phyloP scores from a whole-genome alignment of 2,329 filamentous ascomycete species.

The Lecanicillium sp. region DNA sequence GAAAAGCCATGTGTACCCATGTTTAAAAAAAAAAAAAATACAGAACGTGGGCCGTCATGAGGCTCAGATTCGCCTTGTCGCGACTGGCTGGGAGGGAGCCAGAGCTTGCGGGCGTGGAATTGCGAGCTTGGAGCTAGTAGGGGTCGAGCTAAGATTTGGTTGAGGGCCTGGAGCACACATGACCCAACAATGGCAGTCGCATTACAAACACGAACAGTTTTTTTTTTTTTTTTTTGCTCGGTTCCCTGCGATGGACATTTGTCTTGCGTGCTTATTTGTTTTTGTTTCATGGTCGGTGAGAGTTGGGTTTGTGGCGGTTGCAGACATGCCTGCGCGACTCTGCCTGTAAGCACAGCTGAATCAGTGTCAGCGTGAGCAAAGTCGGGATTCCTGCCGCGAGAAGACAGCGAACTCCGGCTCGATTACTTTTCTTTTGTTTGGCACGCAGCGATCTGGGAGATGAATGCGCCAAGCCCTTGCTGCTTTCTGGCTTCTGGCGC shows the following conservation, averaged over 20 bases:
- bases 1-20: too few relatives aligned
- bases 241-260: too few relatives aligned
- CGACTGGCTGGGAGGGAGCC: too few relatives aligned
- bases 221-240: too few relatives aligned
- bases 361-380: neutral
- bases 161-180: neutral
- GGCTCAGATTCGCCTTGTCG: too few relatives aligned
- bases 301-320: neutral
- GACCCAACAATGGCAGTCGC: slow-evolving; percentile 2
- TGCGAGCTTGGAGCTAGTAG: neutral
- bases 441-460: neutral
- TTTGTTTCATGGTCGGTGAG: neutral
- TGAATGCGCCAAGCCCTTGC: too few relatives aligned
- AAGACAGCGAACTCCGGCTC: slow-evolving; percentile 1
- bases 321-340: neutral
- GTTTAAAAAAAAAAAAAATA: too few relatives aligned
- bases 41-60: too few relatives aligned
- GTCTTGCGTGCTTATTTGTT: neutral
- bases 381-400: slow-evolving; percentile 1
- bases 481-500: neutral
- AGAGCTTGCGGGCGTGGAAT: too few relatives aligned
- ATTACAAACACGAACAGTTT: too few relatives aligned
- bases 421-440: neutral
- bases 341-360: neutral
- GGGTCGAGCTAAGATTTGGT: slow-evolving; percentile 5